Base-by-base conservation (phyloP, 2,329 filamentous ascomycete species). In the Pestalotiopsis fici region DNA sequence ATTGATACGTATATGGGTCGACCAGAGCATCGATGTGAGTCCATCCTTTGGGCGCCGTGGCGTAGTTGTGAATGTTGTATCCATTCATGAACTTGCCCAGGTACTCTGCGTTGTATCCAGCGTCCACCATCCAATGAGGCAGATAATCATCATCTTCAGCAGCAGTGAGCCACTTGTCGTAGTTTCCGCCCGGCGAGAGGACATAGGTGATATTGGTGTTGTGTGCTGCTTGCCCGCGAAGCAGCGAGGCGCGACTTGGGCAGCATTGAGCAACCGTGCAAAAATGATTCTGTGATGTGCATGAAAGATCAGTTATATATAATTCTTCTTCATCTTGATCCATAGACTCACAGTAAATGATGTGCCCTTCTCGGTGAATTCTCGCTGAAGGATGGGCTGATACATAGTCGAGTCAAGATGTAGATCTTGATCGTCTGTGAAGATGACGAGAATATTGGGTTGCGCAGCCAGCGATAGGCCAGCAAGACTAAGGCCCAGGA, bases 241-340 rank as follows among this genome's bases (percentile, higher is more conserved):
- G 70, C 4, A 75, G 61, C 2, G 69, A 73, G 3, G 69, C 70
- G 9, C 75, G 65, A 13, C 71, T 73, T 1, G 75, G 75, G 63
- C 75, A 77, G 65, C 75, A 77, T 6, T 73, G 65, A 6, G 75
- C 71, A 12, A 72, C 66, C 0, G 75, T 78, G 28, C 70, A 75
- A 60, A 72, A 78, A 69, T 78, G 76, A 12, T 77, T 71, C 43
- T 50, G 43, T 35, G 11, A 35, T 35, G 43, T 9, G 6, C 18
- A 50, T 50, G 1, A 3, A 3, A 50, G 3, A 9, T 50, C 11
- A 50, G 43, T 1, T 11, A 50, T 9, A 35, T 11, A 11, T 7
- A 35, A 6, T 9, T 35, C 31, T 35, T 35, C 31, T 35, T 18
- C 13, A 18, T 47, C 18, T 6, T 21, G 43, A 5, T n/a, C 18